A percentile compares a stretch with the other conserved stretches of the same genome.
Evolutionary conservation across 179 eudicot genomes (phyloP).

Genomic region (Drosera spatulata): DNA sequence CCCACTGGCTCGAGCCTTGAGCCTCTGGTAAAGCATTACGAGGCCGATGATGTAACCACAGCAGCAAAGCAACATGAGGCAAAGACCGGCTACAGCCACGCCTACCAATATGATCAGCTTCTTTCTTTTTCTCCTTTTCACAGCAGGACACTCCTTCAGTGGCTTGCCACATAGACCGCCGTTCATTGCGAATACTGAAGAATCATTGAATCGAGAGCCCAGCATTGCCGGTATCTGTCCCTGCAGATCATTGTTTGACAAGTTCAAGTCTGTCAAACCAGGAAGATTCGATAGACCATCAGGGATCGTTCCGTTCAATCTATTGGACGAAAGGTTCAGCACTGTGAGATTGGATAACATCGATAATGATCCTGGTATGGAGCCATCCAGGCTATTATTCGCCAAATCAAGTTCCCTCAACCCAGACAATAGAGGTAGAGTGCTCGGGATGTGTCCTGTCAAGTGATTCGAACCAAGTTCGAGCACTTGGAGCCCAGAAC

Average conservation of each 20-base stretch:
- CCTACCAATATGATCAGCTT: slow-evolving; percentile 27
- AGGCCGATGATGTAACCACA: slow-evolving; percentile 40
- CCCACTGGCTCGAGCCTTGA: slow-evolving; percentile 21
- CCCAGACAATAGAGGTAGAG: slow-evolving; percentile 34
- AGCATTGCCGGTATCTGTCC: slow-evolving; percentile 44
- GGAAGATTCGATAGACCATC: slow-evolving; percentile 25
- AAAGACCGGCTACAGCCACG: slow-evolving; percentile 27
- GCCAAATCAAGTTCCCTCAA: slow-evolving; percentile 26
- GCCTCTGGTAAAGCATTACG: slow-evolving; percentile 40
- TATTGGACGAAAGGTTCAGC: slow-evolving; percentile 57
- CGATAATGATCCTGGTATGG: slow-evolving; percentile 45
- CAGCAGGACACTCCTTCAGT: slow-evolving; percentile 26
- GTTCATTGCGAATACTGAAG: slow-evolving; percentile 22
- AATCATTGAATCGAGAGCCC: slow-evolving; percentile 30
- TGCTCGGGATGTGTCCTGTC: slow-evolving; percentile 43
- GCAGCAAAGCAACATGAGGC: slow-evolving; percentile 31
- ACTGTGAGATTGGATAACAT: slow-evolving; percentile 29
- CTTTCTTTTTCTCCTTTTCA: slow-evolving; percentile 13
- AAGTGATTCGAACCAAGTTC: slow-evolving; percentile 45
- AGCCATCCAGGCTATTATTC: slow-evolving; percentile 44
- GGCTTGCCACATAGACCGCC: slow-evolving; percentile 47
- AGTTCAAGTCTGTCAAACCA: slow-evolving; percentile 30
- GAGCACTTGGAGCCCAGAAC: slow-evolving; percentile 37
- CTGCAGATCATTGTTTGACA: slow-evolving; percentile 37
- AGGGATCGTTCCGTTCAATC: slow-evolving; percentile 53